phyloP scores from a whole-genome alignment of 371 early-diverging fungal species.

The Syncephalastrum sp. region DNA sequence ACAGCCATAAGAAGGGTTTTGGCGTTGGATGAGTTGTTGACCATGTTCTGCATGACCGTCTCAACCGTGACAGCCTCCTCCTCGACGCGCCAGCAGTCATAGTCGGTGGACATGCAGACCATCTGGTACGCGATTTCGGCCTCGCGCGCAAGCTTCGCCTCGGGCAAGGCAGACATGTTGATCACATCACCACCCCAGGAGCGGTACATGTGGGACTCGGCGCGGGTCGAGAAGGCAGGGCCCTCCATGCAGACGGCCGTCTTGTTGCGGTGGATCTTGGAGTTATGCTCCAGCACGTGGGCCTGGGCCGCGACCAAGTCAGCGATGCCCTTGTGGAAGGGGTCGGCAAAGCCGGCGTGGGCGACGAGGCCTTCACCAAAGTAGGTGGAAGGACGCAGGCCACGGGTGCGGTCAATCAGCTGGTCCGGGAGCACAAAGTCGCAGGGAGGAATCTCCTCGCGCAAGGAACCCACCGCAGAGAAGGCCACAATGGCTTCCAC shows the following conservation, averaged over 20 bases:
- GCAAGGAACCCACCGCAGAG: conserved; percentile 91
- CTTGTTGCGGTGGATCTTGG: conserved; percentile 72
- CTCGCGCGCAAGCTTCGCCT: conserved; percentile 96
- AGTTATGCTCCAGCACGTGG: conserved; percentile 40
- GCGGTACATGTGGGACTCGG: conserved; percentile 95
- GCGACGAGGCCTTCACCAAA: conserved; percentile 92
- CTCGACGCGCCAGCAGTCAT: conserved; percentile 94
- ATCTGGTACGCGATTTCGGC: conserved; percentile 97
- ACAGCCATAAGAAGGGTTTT: conserved; percentile 75
- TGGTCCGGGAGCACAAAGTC: conserved; percentile 95
- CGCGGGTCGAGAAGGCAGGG: conserved; percentile 95
- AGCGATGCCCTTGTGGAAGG: conserved; percentile 82
- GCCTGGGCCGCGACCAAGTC: conserved; percentile 66
- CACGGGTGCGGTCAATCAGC: conserved; percentile 96
- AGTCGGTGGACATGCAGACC: conserved; percentile 99
- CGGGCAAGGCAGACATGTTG: conserved; percentile 97
- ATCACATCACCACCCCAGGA: conserved; percentile 91
- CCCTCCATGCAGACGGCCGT: conserved; percentile 97
- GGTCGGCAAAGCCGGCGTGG: conserved; percentile 93
- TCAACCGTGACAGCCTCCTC: conserved; percentile 87
- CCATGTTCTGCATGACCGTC: conserved; percentile 89
- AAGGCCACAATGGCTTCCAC: conserved; percentile 92
- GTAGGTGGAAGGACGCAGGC: conserved; percentile 80
- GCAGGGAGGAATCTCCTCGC: conserved; percentile 90
- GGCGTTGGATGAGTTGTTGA: conserved; percentile 83